These are phyloP conservation scores for Tolypocladium pustulatum DNA, from an alignment of 2,329 filamentous ascomycete species.

Conservation along the genomic window DNA sequence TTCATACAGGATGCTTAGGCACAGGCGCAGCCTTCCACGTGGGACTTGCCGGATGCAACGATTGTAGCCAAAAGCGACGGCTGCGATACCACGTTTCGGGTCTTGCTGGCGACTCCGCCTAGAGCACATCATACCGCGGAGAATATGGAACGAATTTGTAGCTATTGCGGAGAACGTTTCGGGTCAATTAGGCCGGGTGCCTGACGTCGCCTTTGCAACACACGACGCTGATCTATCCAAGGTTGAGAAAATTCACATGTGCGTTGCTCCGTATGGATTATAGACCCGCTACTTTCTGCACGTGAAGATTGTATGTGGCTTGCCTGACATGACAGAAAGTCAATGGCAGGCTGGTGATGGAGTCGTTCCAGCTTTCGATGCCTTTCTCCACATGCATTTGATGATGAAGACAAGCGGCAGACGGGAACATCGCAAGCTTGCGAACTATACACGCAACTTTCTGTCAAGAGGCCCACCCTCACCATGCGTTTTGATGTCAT, in stretches of 20 bases:
- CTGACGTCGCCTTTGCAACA: neutral
- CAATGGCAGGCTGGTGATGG: neutral
- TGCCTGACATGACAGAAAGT: neutral
- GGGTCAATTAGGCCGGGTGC: neutral
- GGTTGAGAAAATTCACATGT: neutral
- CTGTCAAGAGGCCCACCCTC: neutral
- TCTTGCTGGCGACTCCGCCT: no score
- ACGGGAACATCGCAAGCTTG: neutral
- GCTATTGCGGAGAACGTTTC: no score
- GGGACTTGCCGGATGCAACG: no score
- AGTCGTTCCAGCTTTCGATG: neutral
- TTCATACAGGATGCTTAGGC: neutral
- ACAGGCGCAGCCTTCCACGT: no score
- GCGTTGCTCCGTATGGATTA: neutral
- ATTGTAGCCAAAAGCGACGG: no score
- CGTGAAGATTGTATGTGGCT: no score
- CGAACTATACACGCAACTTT: neutral
- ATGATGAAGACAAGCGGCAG: neutral
- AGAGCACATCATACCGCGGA: no score
- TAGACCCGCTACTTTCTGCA: neutral
- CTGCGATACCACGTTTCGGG: no score
- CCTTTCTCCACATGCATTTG: neutral
- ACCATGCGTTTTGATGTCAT: neutral
- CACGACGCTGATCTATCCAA: neutral
- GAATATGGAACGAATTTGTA: no score